Percentiles rank a stretch among this genome's conserved stretches.
Evolutionary conservation across 2,329 filamentous ascomycete species (phyloP).

Genomic region (Pseudogymnoascus sp.): DNA sequence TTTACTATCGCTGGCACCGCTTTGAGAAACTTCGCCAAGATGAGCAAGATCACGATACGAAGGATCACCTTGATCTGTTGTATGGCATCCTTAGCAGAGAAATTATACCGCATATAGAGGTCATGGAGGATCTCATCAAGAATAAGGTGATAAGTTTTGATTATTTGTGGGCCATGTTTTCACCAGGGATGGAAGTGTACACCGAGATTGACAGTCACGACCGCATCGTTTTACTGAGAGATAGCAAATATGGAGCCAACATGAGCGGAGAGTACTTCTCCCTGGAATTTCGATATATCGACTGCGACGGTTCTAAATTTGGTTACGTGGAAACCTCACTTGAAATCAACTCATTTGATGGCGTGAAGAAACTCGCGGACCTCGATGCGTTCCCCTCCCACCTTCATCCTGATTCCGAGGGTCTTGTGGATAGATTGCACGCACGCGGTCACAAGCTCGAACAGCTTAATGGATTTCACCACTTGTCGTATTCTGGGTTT

Average conservation of each 20-base stretch:
- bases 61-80: conserved; percentile 27
- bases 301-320: conserved; percentile 16
- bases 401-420: conserved; percentile 13
- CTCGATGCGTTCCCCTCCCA: conserved; percentile 16
- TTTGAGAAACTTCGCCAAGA: conserved; percentile 21
- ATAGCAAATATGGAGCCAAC: conserved; percentile 20
- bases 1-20: conserved; percentile 29
- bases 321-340: conserved; percentile 16
- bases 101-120: conserved; percentile 16
- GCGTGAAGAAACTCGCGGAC: conserved; percentile 13
- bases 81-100: conserved; percentile 27
- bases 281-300: conserved; percentile 15
- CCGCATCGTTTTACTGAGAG: conserved; percentile 14
- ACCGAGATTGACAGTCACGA: conserved; percentile 16
- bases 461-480: conserved; percentile 15
- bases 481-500: conserved; percentile 18
- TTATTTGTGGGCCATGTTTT: conserved; percentile 33
- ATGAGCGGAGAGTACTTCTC: conserved; percentile 16
- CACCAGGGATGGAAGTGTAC: conserved; percentile 17
- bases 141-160: conserved; percentile 35
- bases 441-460: conserved; percentile 12
- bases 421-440: conserved; percentile 12
- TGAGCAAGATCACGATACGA: conserved; percentile 23
- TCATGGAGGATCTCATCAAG: conserved; percentile 25
- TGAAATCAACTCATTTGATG: conserved; percentile 13